Evolutionary conservation across 495 filamentous ascomycete genomes (phyloP).

Genomic region (Penicillium argentinense): DNA sequence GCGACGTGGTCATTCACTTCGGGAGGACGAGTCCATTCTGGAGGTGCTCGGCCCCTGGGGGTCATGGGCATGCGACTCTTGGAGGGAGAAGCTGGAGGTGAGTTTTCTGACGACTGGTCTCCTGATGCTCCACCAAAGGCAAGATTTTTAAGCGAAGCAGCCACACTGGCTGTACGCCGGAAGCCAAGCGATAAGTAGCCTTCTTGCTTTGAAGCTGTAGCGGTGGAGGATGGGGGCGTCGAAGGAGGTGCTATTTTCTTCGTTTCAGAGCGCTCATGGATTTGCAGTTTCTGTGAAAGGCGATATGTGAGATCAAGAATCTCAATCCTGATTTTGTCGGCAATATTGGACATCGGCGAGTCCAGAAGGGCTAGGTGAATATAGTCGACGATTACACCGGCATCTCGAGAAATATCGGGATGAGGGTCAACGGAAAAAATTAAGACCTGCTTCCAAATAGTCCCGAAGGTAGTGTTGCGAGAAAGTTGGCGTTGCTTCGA

Average conservation of each 20-base stretch:
- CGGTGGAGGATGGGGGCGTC: slow-evolving; percentile 45
- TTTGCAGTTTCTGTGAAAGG: slow-evolving; percentile 48
- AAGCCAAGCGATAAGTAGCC: slow-evolving; percentile 65
- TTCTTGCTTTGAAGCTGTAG: slow-evolving; percentile 53
- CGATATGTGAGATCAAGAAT: slow-evolving; percentile 61
- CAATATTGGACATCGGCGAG: slow-evolving; percentile 68
- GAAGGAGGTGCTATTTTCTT: slow-evolving; percentile 47
- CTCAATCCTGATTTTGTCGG: slow-evolving; percentile 73
- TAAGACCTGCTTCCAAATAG: slow-evolving; percentile 90
- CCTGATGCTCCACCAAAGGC: slow-evolving; percentile 53
- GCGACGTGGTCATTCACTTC: slow-evolving; percentile 74
- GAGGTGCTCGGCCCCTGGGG: slow-evolving; percentile 57
- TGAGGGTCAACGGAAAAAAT: slow-evolving; percentile 91
- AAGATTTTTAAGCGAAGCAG: slow-evolving; percentile 67
- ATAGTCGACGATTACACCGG: slow-evolving; percentile 76
- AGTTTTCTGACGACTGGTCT: slow-evolving; percentile 28
- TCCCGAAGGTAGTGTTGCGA: slow-evolving; percentile 83
- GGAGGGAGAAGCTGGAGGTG: slow-evolving; percentile 32
- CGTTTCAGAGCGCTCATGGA: slow-evolving; percentile 37
- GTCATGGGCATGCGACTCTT: slow-evolving; percentile 48
- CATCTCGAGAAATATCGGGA: slow-evolving; percentile 86
- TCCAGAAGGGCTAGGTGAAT: slow-evolving; percentile 74
- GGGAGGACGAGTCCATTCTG: slow-evolving; percentile 72
- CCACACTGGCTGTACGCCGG: slow-evolving; percentile 69
- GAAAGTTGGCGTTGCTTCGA: slow-evolving; percentile 53